phyloP scores from a whole-genome alignment of 2,329 filamentous ascomycete genomes.

The Macroventuria anomochaeta region DNA sequence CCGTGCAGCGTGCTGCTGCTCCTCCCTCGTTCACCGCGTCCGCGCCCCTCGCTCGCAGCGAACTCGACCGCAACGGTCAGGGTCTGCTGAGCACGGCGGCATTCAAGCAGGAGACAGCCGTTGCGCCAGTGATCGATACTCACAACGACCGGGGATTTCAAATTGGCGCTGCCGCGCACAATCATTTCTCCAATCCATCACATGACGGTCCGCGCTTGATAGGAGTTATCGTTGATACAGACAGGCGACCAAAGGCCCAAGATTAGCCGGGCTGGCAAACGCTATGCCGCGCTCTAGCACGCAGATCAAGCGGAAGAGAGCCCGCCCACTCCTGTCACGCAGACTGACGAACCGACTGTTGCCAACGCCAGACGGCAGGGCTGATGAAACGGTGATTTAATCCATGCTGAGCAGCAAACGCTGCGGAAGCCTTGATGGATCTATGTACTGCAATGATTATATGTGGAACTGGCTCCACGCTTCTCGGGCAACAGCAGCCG shows the following conservation, averaged over 20 bases:
- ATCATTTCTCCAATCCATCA: conserved; percentile 15
- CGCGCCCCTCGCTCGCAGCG: conserved; percentile 18
- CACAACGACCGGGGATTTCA: conserved; percentile 4
- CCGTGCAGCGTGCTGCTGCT: conserved; percentile 17
- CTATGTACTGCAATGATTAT: not conserved
- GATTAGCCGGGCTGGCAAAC: conserved; percentile 37
- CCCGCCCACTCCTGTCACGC: conserved; percentile 36
- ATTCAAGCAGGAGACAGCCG: conserved; percentile 32
- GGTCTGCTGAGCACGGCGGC: conserved; percentile 21
- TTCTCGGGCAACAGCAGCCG: conserved; percentile 1
- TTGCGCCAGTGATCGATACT: conserved; percentile 16
- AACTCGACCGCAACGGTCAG: conserved; percentile 15
- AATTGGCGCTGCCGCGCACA: conserved; percentile 13
- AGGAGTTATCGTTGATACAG: not conserved
- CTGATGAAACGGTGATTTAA: conserved; percentile 18
- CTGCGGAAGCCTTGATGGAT: not conserved
- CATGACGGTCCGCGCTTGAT: conserved; percentile 17
- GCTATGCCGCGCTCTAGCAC: conserved; percentile 28
- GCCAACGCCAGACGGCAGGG: conserved; percentile 30
- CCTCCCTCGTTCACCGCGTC: conserved; percentile 19
- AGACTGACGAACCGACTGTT: conserved; percentile 9
- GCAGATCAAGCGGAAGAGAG: conserved; percentile 39
- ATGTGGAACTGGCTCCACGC: not conserved
- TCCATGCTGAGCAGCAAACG: conserved; percentile 16
- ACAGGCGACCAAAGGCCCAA: conserved; percentile 18